Evolutionary conservation across 495 filamentous ascomycete species (phyloP), one percentile per base, ranked within the genome.

Genomic region (Penicillium odoratum): DNA sequence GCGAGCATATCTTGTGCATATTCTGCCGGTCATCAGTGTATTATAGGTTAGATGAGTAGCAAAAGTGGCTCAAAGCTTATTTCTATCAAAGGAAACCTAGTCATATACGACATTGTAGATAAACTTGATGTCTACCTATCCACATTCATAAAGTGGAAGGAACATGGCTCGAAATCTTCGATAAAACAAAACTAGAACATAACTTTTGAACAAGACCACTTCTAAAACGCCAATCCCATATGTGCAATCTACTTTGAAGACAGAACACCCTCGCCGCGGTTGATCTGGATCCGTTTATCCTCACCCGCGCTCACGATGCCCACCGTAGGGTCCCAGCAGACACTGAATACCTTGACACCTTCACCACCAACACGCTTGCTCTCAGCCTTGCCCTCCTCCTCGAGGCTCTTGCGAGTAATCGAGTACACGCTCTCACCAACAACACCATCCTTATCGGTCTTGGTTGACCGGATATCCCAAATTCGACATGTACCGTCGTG

Each of bases 251-350:
- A 61, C 63, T 65, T 55, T 8, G 73, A 70, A 56, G 73, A 74
- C 61, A 79, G 50, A 33, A 80, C 73, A 43, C 76, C 76, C 55
- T 80, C 74, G 28, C 87, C 87, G 51, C 81, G 77, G 75, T 98
- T 96, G 57, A 98, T 85, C 77, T 98, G 95, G 61, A 98, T 87
- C 76, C 82, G 83, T 76, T 90, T 92, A 71, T 98, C 94, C 82
- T 97, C 92, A 11, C 92, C 91, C 6, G 78, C 92, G 71, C 90
- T 95, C 25, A 97, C 88, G 70, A 98, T 96, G 7, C 94, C 94
- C 43, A 95, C 79, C 18, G 79, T 78, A 61, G 75, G 74, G 74
- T 96, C 90, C 94, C 94, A 98, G 63, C 78, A 84, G 6, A 98
- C 91, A 16, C 85, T 83, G 77, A 98, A 95, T 45, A 98, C 92